A percentile compares a stretch with the other conserved stretches of the same genome.
Conservation (phyloP, 1,284 basidiomycete species). For the Lentinus polychrous region DNA sequence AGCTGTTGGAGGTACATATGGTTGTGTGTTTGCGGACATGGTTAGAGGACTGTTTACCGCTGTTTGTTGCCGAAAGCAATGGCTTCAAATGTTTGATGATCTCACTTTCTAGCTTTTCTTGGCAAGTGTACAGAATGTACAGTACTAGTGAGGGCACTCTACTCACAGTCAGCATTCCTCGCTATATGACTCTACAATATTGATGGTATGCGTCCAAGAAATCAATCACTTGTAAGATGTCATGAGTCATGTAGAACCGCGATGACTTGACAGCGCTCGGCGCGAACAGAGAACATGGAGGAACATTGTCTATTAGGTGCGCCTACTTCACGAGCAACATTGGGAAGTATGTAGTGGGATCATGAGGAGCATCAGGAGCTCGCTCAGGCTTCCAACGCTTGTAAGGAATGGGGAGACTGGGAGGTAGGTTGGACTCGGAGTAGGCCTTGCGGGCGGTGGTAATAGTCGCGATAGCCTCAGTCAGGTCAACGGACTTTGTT, state of each 20-base stretch:
- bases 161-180: no score
- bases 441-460: slow-evolving; percentile 56
- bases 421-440: slow-evolving; percentile 63
- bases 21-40: not conserved
- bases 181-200: no score
- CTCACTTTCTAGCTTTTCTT: no score
- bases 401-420: slow-evolving; percentile 53
- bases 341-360: slow-evolving; percentile 75
- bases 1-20: slow-evolving; percentile 37
- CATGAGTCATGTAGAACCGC: no score
- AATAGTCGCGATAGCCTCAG: slow-evolving; percentile 65
- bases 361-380: slow-evolving; percentile 69
- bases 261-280: no score
- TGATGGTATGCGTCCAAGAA: no score
- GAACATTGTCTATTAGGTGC: slow-evolving; percentile 8
- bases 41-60: not conserved
- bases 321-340: slow-evolving; percentile 75
- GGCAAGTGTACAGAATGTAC: no score
- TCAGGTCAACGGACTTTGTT: slow-evolving; percentile 46
- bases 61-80: not conserved
- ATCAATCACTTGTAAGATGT: no score
- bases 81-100: not conserved
- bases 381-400: slow-evolving; percentile 67
- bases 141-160: no score
- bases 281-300: no score